Conservation (phyloP, 116 monocot species). For the Papilionanthe hybrid region DNA sequence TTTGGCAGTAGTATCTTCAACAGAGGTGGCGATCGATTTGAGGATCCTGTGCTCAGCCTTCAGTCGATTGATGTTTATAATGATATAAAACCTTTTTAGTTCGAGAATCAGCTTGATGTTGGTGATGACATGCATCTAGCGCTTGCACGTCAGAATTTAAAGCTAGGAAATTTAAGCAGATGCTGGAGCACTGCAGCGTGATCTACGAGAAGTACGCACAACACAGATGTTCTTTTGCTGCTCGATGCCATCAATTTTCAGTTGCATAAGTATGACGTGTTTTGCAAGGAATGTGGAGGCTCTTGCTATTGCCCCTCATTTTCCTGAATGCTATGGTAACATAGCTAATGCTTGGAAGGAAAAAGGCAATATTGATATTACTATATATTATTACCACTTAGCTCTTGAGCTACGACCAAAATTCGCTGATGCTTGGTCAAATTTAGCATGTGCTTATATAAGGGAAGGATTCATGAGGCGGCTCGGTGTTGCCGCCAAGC, state of each 20-base stretch:
- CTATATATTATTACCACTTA: constrained; percentile 69
- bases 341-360: constrained; percentile 99
- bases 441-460: constrained; percentile 94
- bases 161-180: constrained; percentile 53
- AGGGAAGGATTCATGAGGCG: constrained; percentile 82
- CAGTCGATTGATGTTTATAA: constrained; percentile 23
- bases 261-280: constrained; percentile 89
- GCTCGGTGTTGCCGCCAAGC: constrained; percentile 90
- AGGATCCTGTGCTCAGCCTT: constrained; percentile 12
- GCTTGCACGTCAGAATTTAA: constrained; percentile 59
- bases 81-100: constrained; percentile 41
- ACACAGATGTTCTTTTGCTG: constrained; percentile 60
- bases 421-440: constrained; percentile 94
- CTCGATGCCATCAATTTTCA: constrained; percentile 62
- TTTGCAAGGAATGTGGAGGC: constrained; percentile 90
- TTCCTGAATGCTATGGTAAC: constrained; percentile 94
- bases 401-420: constrained; percentile 91
- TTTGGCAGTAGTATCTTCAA: constrained; percentile 16
- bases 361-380: constrained; percentile 83
- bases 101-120: constrained; percentile 38
- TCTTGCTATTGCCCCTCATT: constrained; percentile 64
- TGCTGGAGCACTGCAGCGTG: constrained; percentile 49
- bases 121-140: constrained; percentile 46
- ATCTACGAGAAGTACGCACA: constrained; percentile 60
- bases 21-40: constrained; percentile 29